Base-by-base conservation (phyloP, 306 rosid genomes). In the Cucurbita moschata region DNA sequence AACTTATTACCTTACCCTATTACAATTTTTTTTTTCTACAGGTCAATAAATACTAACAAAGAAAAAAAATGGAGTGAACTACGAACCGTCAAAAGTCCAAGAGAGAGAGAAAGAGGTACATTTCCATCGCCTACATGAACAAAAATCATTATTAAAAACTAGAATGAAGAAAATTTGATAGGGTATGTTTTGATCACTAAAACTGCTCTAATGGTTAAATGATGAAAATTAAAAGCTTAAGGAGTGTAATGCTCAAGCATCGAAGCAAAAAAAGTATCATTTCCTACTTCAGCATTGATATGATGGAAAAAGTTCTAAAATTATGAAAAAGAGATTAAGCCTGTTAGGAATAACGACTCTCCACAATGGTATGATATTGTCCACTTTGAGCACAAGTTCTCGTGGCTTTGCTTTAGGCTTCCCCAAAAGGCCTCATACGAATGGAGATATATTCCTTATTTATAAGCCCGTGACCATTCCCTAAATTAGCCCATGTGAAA, bases 61-160 rank as follows among this genome's bases (percentile, higher is more conserved):
- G 5, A 14, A 47, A 62, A 62, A 1, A 8, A 42, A 10, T 40
- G 4, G 50, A 40, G 35, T 50, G 49, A 67, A 46, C 77, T 66
- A 79, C 95, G 82, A 68, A 94, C 99, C 92, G 99, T 91, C 66
- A 94, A 81, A 57, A 91, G 79, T 59, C 99, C 99, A 77, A 91
- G 99, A 30, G 97, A 91, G 73, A 91, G 81, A 77, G 82, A 57
- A 65, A 89, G 15, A 44, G 99, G 99, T 76, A 94, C 86, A 7
- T 68, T 85, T 80, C 99, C 97, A 82, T 94, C 88, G 76, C 97
- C 99, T 91, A 75, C 47, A 49, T 18, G 42, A 75, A 75, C 76
- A 69, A 35, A 76, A 77, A 23, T 5, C 26, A 70, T 70, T 7
- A 68, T 47, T 19, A 23, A 47, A 47, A 68, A 68, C 56, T 21